These are phyloP conservation scores for Sequoiadendron giganteum DNA, from an alignment of 75 land plant species.

Conservation along the genomic window DNA sequence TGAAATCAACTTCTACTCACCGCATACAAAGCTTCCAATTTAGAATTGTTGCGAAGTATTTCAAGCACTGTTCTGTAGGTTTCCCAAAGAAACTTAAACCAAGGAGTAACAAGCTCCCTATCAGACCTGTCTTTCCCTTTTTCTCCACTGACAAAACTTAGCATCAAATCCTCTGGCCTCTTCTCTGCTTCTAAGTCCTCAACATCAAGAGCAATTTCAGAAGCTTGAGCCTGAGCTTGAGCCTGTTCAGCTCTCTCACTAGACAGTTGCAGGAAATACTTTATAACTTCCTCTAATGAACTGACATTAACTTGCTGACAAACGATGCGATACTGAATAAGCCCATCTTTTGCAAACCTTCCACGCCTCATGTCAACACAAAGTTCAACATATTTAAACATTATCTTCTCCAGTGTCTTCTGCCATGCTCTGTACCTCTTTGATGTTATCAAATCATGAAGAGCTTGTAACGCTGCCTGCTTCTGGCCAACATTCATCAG, in stretches of 20 bases:
- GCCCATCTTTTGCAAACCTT: conserved; percentile 91
- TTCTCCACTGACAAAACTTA: conserved; percentile 93
- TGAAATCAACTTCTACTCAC: conserved; percentile 29
- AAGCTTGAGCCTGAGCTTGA: conserved; percentile 74
- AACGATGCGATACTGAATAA: conserved; percentile 87
- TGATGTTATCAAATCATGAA: conserved; percentile 82
- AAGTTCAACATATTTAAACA: conserved; percentile 94
- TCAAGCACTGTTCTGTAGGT: conserved; percentile 89
- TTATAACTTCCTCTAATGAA: conserved; percentile 93
- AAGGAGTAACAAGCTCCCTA: conserved; percentile 91
- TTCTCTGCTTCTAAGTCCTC: conserved; percentile 91
- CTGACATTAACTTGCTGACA: conserved; percentile 93
- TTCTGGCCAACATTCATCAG: conserved; percentile 93
- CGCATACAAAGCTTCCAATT: conserved; percentile 85
- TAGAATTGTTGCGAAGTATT: conserved; percentile 68
- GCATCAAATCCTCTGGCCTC: conserved; percentile 90
- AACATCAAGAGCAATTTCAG: conserved; percentile 86
- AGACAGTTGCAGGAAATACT: conserved; percentile 81
- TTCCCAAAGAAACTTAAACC: conserved; percentile 98
- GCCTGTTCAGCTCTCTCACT: conserved; percentile 89
- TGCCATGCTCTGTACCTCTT: conserved; percentile 87
- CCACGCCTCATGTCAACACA: conserved; percentile 94
- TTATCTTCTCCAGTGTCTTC: conserved; percentile 78
- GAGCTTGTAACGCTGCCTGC: conserved; percentile 78
- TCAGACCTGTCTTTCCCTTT: conserved; percentile 90